These are phyloP conservation scores for Ogataea paradorogensis DNA, from an alignment of 805 yeast species.

Conservation along the genomic window DNA sequence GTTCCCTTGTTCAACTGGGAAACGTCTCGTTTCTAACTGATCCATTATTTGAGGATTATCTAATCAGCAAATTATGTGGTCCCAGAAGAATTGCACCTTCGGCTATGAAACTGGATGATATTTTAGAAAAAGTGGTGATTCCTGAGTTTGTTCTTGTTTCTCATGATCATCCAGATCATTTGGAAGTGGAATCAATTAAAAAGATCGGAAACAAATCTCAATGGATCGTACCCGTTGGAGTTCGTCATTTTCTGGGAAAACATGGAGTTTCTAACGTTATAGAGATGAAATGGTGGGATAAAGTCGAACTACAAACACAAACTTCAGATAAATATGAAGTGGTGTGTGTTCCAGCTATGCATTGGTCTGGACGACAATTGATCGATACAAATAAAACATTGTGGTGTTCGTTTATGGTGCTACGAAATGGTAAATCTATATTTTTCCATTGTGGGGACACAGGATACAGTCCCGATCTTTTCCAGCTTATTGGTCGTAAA, in stretches of 20 bases:
- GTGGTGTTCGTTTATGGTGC: constrained; percentile 85
- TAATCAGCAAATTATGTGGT: constrained; percentile 64
- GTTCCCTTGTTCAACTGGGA: constrained; percentile 68
- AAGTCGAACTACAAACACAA: constrained; percentile 38
- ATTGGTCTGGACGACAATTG: constrained; percentile 90
- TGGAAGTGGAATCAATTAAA: constrained; percentile 61
- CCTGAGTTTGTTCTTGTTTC: constrained; percentile 78
- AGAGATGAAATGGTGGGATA: constrained; percentile 95
- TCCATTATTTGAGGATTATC: constrained; percentile 69
- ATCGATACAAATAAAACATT: constrained; percentile 75
- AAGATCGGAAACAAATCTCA: constrained; percentile 56
- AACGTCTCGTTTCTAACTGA: constrained; percentile 80
- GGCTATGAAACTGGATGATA: constrained; percentile 61
- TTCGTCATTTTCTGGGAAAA: constrained; percentile 54
- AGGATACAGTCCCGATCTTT: constrained; percentile 78
- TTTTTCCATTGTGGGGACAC: constrained; percentile 95
- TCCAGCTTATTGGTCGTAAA: constrained; percentile 57
- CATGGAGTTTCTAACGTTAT: constrained; percentile 59
- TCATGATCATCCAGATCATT: constrained; percentile 95
- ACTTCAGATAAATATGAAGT: constrained; percentile 60
- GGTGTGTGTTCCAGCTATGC: constrained; percentile 92
- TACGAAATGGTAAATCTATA: constrained; percentile 64
- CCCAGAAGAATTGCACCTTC: constrained; percentile 82
- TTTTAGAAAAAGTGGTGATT: constrained; percentile 41
- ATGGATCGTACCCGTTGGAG: constrained; percentile 89